Evolutionary conservation across 2,329 filamentous ascomycete species (phyloP).

Genomic region (Fusarium citri): DNA sequence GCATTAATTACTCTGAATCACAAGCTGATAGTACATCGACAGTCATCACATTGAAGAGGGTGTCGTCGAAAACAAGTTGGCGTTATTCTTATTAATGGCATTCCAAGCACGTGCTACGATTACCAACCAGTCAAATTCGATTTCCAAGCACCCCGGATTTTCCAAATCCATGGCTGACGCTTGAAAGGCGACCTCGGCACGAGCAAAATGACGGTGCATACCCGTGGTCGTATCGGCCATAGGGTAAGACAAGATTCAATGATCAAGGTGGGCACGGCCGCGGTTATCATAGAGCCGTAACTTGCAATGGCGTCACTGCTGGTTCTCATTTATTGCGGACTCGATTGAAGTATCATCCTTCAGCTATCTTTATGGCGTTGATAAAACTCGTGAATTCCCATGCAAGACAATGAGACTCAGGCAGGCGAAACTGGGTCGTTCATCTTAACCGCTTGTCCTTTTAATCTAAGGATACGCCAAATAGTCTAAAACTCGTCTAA

Average conservation of each 20-base stretch:
- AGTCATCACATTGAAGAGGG: not conserved
- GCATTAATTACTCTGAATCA: not conserved
- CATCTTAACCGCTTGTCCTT: no score
- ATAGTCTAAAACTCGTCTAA: no score
- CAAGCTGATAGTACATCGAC: not conserved
- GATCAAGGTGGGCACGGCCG: not conserved
- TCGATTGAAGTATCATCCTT: not conserved
- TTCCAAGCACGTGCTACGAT: constrained; percentile 22
- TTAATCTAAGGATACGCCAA: no score
- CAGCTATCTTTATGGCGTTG: not conserved
- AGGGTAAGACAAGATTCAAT: not conserved
- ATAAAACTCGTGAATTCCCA: not conserved
- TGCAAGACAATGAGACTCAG: no score
- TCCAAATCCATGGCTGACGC: constrained; percentile 1
- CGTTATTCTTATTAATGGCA: constrained; percentile 21
- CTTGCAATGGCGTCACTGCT: not conserved
- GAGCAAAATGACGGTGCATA: constrained; percentile 5
- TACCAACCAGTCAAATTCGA: constrained; percentile 23
- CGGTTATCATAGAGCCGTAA: not conserved
- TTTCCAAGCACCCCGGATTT: constrained; percentile 34
- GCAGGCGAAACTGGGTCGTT: no score
- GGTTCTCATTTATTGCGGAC: not conserved
- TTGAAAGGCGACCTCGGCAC: constrained; percentile 19
- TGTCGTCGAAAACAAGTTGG: not conserved
- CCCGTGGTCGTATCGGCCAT: constrained; percentile 2